These are phyloP conservation scores for Fusarium vanettenii DNA, from an alignment of 2,329 filamentous ascomycete species.

Conservation along the genomic window DNA sequence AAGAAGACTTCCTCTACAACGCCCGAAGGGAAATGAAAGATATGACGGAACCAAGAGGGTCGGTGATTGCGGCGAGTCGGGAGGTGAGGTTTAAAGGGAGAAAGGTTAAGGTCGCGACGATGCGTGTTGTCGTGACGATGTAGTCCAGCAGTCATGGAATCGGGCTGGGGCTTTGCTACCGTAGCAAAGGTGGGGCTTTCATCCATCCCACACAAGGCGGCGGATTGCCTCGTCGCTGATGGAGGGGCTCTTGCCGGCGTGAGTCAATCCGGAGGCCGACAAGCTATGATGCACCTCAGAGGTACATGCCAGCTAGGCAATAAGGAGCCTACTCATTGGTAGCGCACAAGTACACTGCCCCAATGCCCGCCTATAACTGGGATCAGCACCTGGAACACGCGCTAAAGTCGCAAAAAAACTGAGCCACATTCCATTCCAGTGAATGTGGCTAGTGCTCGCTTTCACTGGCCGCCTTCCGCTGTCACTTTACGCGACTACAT, in stretches of 20 bases:
- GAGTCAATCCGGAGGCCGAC: conserved; percentile 34
- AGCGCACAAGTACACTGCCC: not conserved
- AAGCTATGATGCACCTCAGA: not conserved
- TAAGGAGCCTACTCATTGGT: not conserved
- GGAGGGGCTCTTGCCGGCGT: conserved; percentile 32
- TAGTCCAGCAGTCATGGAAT: conserved; percentile 36
- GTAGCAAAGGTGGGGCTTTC: conserved; percentile 21
- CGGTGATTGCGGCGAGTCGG: conserved; percentile 6
- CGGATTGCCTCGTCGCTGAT: conserved; percentile 9
- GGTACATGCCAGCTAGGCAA: not conserved
- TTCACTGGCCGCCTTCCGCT: not conserved
- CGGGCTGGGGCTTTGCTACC: conserved; percentile 6
- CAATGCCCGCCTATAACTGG: not conserved
- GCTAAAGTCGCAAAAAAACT: not conserved
- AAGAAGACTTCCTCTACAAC: conserved; percentile 7
- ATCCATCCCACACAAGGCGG: not conserved
- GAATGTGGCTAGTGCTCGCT: conserved; percentile 25
- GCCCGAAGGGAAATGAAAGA: conserved; percentile 13
- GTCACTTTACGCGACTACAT: conserved; percentile 51
- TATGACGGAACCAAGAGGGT: conserved; percentile 3
- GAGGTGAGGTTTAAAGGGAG: not conserved
- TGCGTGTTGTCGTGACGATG: conserved; percentile 40
- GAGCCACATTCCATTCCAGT: conserved; percentile 28
- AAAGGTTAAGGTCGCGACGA: conserved; percentile 26
- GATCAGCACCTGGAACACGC: not conserved